Conservation (phyloP, 768 basidiomycete genomes). For the Mycena venus region DNA sequence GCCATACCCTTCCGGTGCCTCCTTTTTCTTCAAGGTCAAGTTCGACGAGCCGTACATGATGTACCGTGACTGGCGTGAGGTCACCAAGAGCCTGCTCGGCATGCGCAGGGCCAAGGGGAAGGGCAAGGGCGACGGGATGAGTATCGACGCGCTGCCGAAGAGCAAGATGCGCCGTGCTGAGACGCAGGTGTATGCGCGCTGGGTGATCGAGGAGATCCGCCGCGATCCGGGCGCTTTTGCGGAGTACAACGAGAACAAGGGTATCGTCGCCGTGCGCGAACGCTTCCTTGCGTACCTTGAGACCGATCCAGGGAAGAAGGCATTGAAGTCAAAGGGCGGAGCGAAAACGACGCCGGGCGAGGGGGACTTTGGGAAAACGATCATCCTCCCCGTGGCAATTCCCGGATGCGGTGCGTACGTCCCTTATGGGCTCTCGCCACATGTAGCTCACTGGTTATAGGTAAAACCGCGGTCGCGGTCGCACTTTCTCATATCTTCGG, state of each 20-base stretch:
- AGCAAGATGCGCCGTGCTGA: slow-evolving; percentile 82
- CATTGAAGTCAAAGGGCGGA: slow-evolving; percentile 44
- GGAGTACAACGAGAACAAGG: slow-evolving; percentile 76
- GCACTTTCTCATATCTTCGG: slow-evolving; percentile 85
- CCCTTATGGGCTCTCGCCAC: background rate
- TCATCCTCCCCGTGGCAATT: slow-evolving; percentile 92
- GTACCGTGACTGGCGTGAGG: slow-evolving; percentile 97
- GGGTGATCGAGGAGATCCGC: slow-evolving; percentile 86
- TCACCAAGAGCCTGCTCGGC: slow-evolving; percentile 81
- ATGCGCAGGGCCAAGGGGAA: slow-evolving; percentile 42
- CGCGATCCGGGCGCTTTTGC: slow-evolving; percentile 70
- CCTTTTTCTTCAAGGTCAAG: slow-evolving; percentile 99
- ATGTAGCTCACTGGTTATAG: slow-evolving; percentile 51
- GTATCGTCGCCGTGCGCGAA: slow-evolving; percentile 88
- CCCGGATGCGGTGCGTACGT: slow-evolving; percentile 88
- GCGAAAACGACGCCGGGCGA: slow-evolving; percentile 32
- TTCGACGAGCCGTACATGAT: slow-evolving; percentile 99
- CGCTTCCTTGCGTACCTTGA: slow-evolving; percentile 80
- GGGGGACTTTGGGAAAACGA: slow-evolving; percentile 71
- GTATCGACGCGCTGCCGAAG: slow-evolving; percentile 63
- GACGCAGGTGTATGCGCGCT: slow-evolving; percentile 84
- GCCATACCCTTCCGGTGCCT: slow-evolving; percentile 83
- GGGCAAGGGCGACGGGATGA: slow-evolving; percentile 39
- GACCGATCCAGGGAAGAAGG: slow-evolving; percentile 59
- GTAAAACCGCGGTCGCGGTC: slow-evolving; percentile 89